These are phyloP conservation scores for Hypomyces perniciosus DNA, from an alignment of 2,329 filamentous ascomycete genomes.

Conservation along the genomic window DNA sequence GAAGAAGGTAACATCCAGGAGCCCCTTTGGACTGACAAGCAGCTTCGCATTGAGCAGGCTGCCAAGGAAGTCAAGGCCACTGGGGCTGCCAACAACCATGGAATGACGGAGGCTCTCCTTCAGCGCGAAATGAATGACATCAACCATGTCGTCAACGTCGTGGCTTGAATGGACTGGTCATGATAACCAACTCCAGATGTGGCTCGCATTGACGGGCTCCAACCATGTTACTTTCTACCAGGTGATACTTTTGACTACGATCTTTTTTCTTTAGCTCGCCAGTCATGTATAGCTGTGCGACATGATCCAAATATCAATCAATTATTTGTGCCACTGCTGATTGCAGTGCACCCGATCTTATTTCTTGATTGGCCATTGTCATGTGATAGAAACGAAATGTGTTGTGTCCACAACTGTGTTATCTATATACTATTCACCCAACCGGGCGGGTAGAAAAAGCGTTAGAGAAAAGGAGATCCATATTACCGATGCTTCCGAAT, in stretches of 20 bases:
- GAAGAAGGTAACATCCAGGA: conserved; percentile 55
- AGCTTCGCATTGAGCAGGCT: conserved; percentile 70
- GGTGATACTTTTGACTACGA: too few species aligned
- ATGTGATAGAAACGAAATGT: background rate
- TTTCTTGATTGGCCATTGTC: background rate
- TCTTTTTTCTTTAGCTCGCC: conserved; percentile 1
- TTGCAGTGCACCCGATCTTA: background rate
- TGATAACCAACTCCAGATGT: background rate
- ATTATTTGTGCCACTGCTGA: background rate
- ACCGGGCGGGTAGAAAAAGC: too few species aligned
- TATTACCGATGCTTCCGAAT: too few species aligned
- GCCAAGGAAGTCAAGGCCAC: conserved; percentile 54
- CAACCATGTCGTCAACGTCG: conserved; percentile 24
- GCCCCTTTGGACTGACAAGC: conserved; percentile 87
- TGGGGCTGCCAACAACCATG: conserved; percentile 25
- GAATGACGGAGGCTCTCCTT: conserved; percentile 54
- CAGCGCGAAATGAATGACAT: conserved; percentile 43
- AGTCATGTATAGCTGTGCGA: background rate
- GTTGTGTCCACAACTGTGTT: too few species aligned
- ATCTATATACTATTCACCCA: too few species aligned
- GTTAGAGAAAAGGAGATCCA: background rate
- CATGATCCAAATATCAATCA: background rate
- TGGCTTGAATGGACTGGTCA: conserved; percentile 16
- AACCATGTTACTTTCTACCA: too few species aligned
- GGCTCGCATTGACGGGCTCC: background rate